These are phyloP conservation scores for Salix exigua DNA, from an alignment of 345 rosid genomes.

Conservation along the genomic window DNA sequence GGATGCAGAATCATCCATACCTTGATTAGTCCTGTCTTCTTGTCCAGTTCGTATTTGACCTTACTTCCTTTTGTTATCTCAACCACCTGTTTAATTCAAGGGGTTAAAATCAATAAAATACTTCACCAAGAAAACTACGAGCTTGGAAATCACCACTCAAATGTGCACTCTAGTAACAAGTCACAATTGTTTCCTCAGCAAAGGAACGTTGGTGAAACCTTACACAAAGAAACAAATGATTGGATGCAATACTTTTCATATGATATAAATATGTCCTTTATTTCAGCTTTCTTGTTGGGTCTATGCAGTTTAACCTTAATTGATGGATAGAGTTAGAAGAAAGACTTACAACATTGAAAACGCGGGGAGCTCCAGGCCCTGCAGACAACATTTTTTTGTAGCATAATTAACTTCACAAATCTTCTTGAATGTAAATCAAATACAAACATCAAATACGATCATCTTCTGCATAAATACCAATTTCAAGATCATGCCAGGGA, in stretches of 20 bases:
- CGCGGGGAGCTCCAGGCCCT: slow-evolving; percentile 86
- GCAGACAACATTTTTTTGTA: slow-evolving; percentile 18
- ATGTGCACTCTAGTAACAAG: background rate
- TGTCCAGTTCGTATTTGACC: slow-evolving; percentile 97
- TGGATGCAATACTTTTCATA: background rate
- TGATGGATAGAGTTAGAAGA: background rate
- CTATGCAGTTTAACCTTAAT: background rate
- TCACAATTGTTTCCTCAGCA: background rate
- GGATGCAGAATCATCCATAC: slow-evolving; percentile 23
- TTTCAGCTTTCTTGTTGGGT: background rate
- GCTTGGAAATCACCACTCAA: background rate
- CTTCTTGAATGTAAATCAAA: background rate
- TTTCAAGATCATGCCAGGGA: slow-evolving; percentile 99
- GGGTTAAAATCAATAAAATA: background rate
- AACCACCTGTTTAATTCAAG: slow-evolving; percentile 55
- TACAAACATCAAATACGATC: slow-evolving; percentile 2
- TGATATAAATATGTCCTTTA: background rate
- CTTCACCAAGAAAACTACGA: background rate
- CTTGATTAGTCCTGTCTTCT: slow-evolving; percentile 92
- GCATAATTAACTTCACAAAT: slow-evolving; percentile 18
- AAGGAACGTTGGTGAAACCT: background rate
- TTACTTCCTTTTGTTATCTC: slow-evolving; percentile 97
- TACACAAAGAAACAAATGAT: background rate
- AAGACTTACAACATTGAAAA: slow-evolving; percentile 42
- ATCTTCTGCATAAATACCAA: slow-evolving; percentile 46